phyloP scores from a whole-genome alignment of 768 basidiomycete species.

The Sistotremastrum niveocremeum region DNA sequence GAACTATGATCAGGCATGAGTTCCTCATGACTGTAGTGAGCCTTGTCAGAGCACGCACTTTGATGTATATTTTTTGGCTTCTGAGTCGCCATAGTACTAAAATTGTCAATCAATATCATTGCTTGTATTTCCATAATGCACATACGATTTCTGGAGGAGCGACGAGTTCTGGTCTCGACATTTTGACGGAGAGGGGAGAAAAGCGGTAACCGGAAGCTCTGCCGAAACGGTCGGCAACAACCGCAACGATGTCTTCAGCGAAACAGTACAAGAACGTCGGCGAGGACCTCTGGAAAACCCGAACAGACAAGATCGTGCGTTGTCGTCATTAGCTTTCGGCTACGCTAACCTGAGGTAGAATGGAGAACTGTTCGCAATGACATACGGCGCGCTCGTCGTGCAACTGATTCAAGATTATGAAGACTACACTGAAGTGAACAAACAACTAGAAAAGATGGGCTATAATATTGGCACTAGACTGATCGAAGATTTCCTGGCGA shows the following conservation, averaged over 20 bases:
- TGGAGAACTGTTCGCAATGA: conserved; percentile 91
- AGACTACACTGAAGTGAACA: conserved; percentile 89
- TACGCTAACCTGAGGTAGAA: conserved; percentile 43
- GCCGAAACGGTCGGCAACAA: too few relatives aligned
- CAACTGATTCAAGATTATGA: conserved; percentile 99
- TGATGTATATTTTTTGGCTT: conserved; percentile 93
- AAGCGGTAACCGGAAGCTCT: too few relatives aligned
- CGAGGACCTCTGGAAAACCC: conserved; percentile 91
- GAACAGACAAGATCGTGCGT: conserved; percentile 89
- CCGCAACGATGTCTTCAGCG: too few relatives aligned
- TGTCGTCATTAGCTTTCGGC: not conserved
- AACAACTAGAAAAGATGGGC: conserved; percentile 98
- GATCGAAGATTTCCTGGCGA: conserved; percentile 94
- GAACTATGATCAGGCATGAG: conserved; percentile 36
- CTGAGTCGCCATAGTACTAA: conserved; percentile 92
- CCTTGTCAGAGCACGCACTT: conserved; percentile 42
- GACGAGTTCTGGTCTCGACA: conserved; percentile 82
- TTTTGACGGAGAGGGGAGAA: conserved; percentile 15
- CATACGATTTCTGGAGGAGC: conserved; percentile 87
- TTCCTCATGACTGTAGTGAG: not conserved
- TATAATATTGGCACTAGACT: conserved; percentile 94
- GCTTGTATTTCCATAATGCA: not conserved
- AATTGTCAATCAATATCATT: not conserved
- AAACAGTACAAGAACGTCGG: conserved; percentile 82
- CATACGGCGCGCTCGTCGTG: conserved; percentile 94